Evolutionary conservation across 139 green algal genomes (phyloP).

Genomic region (Chlamydomonas sp.): DNA sequence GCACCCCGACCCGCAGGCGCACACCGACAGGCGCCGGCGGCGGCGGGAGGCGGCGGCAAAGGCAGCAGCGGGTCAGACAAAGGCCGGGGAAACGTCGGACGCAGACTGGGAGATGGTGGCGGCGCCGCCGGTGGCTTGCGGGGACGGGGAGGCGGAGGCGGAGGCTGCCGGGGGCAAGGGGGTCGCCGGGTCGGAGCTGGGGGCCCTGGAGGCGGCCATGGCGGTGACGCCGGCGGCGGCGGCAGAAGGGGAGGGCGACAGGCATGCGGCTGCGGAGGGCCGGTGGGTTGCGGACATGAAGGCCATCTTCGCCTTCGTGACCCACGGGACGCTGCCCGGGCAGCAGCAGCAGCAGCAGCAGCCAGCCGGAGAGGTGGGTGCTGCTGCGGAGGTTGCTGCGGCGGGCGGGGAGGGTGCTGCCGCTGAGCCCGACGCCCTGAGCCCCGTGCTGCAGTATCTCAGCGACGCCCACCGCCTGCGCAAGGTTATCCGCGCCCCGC

Average conservation of each 20-base stretch:
- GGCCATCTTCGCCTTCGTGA: constrained; percentile 33
- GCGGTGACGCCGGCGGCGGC: neutral
- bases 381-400: neutral
- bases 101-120: constrained; percentile 10
- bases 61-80: neutral
- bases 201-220: neutral
- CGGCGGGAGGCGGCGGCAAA: neutral
- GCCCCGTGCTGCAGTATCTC: constrained; percentile 31
- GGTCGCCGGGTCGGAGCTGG: neutral
- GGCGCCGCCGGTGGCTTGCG: neutral
- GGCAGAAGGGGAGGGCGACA: neutral
- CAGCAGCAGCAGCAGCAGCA: neutral
- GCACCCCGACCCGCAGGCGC: constrained; percentile 18
- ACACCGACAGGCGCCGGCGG: neutral
- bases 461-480: constrained; percentile 18
- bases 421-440: neutral
- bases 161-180: too few relatives aligned
- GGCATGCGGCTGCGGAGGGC: neutral
- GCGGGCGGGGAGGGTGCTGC: neutral
- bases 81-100: neutral
- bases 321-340: constrained; percentile 18
- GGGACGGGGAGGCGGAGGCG: neutral
- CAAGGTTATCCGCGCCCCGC: constrained; percentile 21
- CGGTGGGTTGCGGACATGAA: constrained; percentile 14
- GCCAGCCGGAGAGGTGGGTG: too few relatives aligned